phyloP scores from a whole-genome alignment of 2,329 filamentous ascomycete genomes.

The Plectosphaerella sp. region DNA sequence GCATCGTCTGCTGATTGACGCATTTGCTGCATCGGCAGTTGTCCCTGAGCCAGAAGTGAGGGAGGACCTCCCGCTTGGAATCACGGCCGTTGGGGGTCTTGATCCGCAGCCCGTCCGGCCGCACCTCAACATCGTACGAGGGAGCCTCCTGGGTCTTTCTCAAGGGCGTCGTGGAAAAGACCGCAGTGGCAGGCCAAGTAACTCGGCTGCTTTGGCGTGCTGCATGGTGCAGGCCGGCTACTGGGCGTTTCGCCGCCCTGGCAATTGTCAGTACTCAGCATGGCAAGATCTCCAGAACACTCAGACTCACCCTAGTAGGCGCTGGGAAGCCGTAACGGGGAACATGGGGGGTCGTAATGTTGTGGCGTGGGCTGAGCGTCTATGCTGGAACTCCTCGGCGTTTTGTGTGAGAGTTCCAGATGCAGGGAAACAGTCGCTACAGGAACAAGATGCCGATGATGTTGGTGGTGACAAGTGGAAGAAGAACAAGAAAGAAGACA shows the following conservation, averaged over 20 bases:
- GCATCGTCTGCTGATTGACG: slow-evolving; percentile 36
- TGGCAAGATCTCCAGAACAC: background rate
- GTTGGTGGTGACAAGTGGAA: too few species aligned
- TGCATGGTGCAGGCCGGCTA: background rate
- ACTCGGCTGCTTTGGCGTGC: background rate
- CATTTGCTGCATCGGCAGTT: slow-evolving; percentile 38
- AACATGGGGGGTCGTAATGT: too few species aligned
- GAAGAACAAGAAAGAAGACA: background rate
- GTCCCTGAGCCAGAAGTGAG: slow-evolving; percentile 23
- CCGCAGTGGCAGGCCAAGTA: background rate
- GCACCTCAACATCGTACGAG: background rate
- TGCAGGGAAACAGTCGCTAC: background rate
- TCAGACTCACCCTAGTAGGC: background rate
- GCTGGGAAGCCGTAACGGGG: background rate
- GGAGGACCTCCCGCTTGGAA: slow-evolving; percentile 8
- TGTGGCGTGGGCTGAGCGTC: too few species aligned
- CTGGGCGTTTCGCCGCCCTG: background rate
- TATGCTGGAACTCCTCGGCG: background rate
- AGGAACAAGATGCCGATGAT: background rate
- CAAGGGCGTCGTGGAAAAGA: background rate
- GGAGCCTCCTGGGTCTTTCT: background rate
- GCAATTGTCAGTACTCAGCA: background rate
- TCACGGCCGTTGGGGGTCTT: background rate
- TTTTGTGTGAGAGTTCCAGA: background rate
- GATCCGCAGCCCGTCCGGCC: slow-evolving; percentile 6